Evolutionary conservation across 257 asterid species (phyloP), one percentile per base, ranked within the genome.

Genomic region (Paraleonurus japonicus): DNA sequence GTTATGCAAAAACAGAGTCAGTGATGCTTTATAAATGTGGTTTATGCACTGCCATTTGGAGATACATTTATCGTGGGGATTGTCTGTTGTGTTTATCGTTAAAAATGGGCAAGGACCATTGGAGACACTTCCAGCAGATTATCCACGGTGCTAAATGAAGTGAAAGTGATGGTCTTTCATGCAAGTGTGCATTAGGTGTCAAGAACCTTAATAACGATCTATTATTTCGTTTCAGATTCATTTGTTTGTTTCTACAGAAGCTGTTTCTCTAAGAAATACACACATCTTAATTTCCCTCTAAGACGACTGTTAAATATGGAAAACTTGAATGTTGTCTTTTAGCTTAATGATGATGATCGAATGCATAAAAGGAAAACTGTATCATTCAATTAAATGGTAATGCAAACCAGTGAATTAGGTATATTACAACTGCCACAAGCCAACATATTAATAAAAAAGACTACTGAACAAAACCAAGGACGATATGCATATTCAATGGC

Each of bases 41-140:
- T 85, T 87, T 48, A 72, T 78, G 81, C 78, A 78, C 61, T 87
- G 92, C 73, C 92, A 87, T 77, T 67, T 87, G 84, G 90, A 87
- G 70, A 77, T 87, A 67, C 89, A 87, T 77, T 61, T 80, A 28
- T 74, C 89, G 3, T 87, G 94, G 93, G 93, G 90, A 13, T 76
- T 87, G 53, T 73, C 89, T 0, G 79, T 83, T 80, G 90, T 73
- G 73, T 68, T 85, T 23, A 83, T 85, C 0, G 86, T 83, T 39
- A 85, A 81, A 75, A 85, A 87, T 48, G 93, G 90, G 71, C 73
- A 85, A 74, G 89, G 90, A 39, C 85, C 87, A 27, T 60, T 78
- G 43, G 79, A 87, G 84, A 85, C 84, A 6, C 87, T 85, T 39
- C 94, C 94, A 9, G 82, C 87, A 7, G 90, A 87, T 78, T 76